These are phyloP conservation scores for Neofusicoccum cordaticola DNA, from an alignment of 2,329 filamentous ascomycete species.

Conservation along the genomic window DNA sequence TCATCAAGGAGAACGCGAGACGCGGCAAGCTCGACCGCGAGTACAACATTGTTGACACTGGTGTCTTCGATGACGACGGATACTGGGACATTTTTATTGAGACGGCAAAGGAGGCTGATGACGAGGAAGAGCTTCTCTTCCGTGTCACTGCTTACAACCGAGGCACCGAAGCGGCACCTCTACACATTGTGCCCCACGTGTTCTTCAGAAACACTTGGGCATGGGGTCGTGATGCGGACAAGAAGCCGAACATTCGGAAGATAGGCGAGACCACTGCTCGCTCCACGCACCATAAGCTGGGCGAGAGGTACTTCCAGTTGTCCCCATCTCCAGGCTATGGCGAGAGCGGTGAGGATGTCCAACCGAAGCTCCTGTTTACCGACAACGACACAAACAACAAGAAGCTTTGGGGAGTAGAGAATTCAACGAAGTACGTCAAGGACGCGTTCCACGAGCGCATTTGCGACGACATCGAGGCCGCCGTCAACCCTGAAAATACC, in stretches of 20 bases:
- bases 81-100: constrained; percentile 99
- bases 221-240: constrained; percentile 78
- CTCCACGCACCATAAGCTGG: constrained; percentile 76
- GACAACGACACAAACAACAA: constrained; percentile 93
- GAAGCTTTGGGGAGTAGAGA: constrained; percentile 68
- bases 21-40: constrained; percentile 75
- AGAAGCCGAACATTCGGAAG: constrained; percentile 75
- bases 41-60: constrained; percentile 89
- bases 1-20: constrained; percentile 78
- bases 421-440: constrained; percentile 83
- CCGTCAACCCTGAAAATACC: constrained; percentile 73
- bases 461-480: constrained; percentile 74
- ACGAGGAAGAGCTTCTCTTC: constrained; percentile 88
- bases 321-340: constrained; percentile 88
- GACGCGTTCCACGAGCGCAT: constrained; percentile 91
- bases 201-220: constrained; percentile 98
- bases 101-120: constrained; percentile 88
- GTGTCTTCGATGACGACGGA: constrained; percentile 78
- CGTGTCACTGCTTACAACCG: constrained; percentile 96
- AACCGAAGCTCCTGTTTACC: constrained; percentile 84
- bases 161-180: constrained; percentile 81
- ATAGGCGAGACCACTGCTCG: constrained; percentile 66
- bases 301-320: constrained; percentile 77
- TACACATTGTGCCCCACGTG: constrained; percentile 91
- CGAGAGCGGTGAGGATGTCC: constrained; percentile 73